Percentiles rank a stretch among this genome's conserved stretches.
These are phyloP conservation scores for Erythrobasidium hasegawianum DNA, from an alignment of 1,284 basidiomycete genomes.

Conservation along the genomic window DNA sequence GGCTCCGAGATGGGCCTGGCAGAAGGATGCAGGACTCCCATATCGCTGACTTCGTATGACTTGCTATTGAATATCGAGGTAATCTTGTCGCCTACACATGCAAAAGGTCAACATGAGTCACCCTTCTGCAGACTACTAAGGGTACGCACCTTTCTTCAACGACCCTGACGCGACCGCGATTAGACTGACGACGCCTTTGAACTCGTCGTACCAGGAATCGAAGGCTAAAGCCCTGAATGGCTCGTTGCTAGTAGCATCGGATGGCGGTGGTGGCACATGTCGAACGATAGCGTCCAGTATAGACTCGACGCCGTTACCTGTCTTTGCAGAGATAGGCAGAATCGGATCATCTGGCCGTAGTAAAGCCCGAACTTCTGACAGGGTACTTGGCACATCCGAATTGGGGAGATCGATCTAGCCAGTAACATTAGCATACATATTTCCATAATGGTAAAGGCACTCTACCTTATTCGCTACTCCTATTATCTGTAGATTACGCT, in stretches of 20 bases:
- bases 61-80: slow-evolving; percentile 79
- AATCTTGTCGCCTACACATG: slow-evolving; percentile 72
- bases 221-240: slow-evolving; percentile 79
- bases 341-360: slow-evolving; percentile 71
- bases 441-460: slow-evolving; percentile 29
- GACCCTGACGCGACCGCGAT: slow-evolving; percentile 66
- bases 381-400: slow-evolving; percentile 73
- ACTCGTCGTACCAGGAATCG: slow-evolving; percentile 88
- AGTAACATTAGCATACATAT: slow-evolving; percentile 51
- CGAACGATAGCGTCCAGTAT: slow-evolving; percentile 78
- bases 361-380: slow-evolving; percentile 71
- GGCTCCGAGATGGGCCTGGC: slow-evolving; percentile 58
- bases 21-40: slow-evolving; percentile 90
- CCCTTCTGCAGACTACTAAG: neutral
- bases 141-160: slow-evolving; percentile 55
- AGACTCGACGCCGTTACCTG: slow-evolving; percentile 69
- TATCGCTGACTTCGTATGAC: slow-evolving; percentile 84
- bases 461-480: slow-evolving; percentile 81
- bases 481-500: slow-evolving; percentile 77
- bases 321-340: slow-evolving; percentile 84
- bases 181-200: slow-evolving; percentile 91
- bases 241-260: slow-evolving; percentile 30
- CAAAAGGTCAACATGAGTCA: neutral
- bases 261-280: slow-evolving; percentile 71
- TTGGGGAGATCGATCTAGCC: slow-evolving; percentile 74